Conservation (phyloP, 1,139 yeast species). For the Taphrina sp. region DNA sequence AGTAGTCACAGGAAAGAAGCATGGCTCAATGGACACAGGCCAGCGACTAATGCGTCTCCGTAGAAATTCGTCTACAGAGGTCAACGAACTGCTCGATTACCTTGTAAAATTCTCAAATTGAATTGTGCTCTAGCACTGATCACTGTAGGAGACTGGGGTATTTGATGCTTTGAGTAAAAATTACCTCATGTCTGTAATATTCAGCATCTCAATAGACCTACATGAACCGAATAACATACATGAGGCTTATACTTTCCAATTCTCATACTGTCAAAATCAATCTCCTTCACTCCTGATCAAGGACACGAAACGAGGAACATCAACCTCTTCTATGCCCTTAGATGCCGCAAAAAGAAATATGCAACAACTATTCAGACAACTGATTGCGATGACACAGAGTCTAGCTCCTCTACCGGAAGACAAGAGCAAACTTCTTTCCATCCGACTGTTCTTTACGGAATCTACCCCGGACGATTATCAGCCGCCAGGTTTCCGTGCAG, state of each 20-base stretch:
- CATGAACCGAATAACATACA: slow-evolving; percentile 46
- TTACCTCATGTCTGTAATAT: slow-evolving; percentile 50
- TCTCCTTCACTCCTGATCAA: slow-evolving; percentile 36
- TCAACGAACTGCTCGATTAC: slow-evolving; percentile 53
- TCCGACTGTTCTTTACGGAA: slow-evolving; percentile 54
- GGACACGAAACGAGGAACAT: slow-evolving; percentile 4
- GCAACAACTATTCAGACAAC: slow-evolving; percentile 51
- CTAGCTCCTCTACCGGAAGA: slow-evolving; percentile 51
- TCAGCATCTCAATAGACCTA: slow-evolving; percentile 51
- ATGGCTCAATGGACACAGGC: not conserved
- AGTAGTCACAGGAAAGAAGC: not conserved
- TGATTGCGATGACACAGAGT: slow-evolving; percentile 55
- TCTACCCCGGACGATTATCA: slow-evolving; percentile 51
- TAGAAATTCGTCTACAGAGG: slow-evolving; percentile 50
- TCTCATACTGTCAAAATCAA: slow-evolving; percentile 45
- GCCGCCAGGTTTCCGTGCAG: slow-evolving; percentile 52
- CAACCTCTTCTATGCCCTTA: slow-evolving; percentile 5
- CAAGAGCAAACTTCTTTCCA: slow-evolving; percentile 47
- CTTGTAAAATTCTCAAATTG: slow-evolving; percentile 42
- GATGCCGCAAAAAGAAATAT: slow-evolving; percentile 47
- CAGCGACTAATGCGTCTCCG: slow-evolving; percentile 48
- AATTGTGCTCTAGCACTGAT: not conserved
- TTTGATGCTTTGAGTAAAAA: slow-evolving; percentile 49
- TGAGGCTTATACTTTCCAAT: slow-evolving; percentile 54
- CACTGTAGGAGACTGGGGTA: slow-evolving; percentile 47